A percentile compares a stretch with the other conserved stretches of the same genome.
phyloP scores from a whole-genome alignment of 306 rosid genomes.

The Inga laurina region DNA sequence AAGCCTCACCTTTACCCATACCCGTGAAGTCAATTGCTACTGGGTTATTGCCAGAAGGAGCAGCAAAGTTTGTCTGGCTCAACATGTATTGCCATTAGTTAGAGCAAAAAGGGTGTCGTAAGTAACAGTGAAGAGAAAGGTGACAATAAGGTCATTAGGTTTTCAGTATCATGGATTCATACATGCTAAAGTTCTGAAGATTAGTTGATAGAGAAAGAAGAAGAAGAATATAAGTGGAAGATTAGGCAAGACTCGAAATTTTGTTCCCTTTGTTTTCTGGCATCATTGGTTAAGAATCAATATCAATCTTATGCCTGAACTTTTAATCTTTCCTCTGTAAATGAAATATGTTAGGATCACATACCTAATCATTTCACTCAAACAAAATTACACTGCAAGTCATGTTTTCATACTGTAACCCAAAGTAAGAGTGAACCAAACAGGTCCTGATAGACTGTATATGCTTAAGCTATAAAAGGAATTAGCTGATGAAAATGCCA shows the following conservation, averaged over 20 bases:
- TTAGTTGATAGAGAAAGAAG: not conserved
- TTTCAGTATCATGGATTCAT: not conserved
- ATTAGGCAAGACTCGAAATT: not conserved
- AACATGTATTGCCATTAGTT: constrained; percentile 32
- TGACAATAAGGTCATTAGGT: not conserved
- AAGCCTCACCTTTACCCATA: constrained; percentile 94
- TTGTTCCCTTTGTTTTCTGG: not conserved
- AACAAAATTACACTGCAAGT: not conserved
- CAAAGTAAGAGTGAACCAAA: not conserved
- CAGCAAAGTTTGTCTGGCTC: constrained; percentile 63
- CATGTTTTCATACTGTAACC: not conserved
- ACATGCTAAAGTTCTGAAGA: not conserved
- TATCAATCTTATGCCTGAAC: not conserved
- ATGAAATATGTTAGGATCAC: not conserved
- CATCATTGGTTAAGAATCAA: not conserved
- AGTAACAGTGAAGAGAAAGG: not conserved
- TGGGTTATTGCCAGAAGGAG: constrained; percentile 73
- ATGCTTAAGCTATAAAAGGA: not conserved
- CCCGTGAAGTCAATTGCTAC: constrained; percentile 90
- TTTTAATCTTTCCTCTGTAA: not conserved
- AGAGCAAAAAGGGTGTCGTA: constrained; percentile 12
- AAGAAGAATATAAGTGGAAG: not conserved
- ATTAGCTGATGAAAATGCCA: not conserved
- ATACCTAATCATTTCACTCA: not conserved
- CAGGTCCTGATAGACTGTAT: constrained; percentile 2